These are phyloP conservation scores for Aspergillus caelatus DNA, from an alignment of 2,329 filamentous ascomycete genomes.

Conservation along the genomic window DNA sequence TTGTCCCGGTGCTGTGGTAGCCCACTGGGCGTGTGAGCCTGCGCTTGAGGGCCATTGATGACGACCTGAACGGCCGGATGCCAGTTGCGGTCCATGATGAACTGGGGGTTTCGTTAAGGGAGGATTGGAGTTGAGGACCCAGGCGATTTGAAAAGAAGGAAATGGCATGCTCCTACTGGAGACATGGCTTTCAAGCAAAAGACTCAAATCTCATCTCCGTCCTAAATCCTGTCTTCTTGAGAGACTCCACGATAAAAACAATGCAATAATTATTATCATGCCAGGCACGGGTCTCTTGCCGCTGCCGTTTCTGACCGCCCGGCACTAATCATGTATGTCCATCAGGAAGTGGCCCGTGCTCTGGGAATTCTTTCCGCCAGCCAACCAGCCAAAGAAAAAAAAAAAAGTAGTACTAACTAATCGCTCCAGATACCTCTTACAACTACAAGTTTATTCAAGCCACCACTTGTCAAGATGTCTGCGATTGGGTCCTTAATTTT, in stretches of 20 bases:
- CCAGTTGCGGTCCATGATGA: constrained; percentile 44
- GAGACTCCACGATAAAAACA: constrained; percentile 8
- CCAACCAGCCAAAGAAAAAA: constrained; percentile 24
- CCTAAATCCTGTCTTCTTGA: constrained; percentile 13
- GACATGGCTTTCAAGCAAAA: constrained; percentile 36
- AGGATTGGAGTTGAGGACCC: constrained; percentile 22
- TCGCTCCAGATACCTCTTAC: not conserved
- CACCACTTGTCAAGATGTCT: constrained; percentile 62
- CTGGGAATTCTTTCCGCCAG: constrained; percentile 23
- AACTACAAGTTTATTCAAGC: constrained; percentile 1
- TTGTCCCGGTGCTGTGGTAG: constrained; percentile 31
- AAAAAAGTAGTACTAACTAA: constrained; percentile 3
- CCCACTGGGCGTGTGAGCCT: constrained; percentile 29
- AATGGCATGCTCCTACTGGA: constrained; percentile 33
- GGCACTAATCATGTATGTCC: constrained; percentile 23
- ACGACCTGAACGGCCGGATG: constrained; percentile 46
- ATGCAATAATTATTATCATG: constrained; percentile 28
- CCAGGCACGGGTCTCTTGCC: constrained; percentile 27
- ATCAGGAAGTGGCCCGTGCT: constrained; percentile 20
- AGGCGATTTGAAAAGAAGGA: constrained; percentile 24
- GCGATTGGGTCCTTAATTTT: constrained; percentile 90
- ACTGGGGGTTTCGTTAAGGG: constrained; percentile 27
- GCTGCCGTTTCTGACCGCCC: constrained; percentile 30
- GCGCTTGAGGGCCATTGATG: constrained; percentile 40
- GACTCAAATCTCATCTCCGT: constrained; percentile 18